A percentile compares a stretch with the other conserved stretches of the same genome.
phyloP scores from a whole-genome alignment of 2,329 filamentous ascomycete genomes.

The Thermochaetoides dissita region DNA sequence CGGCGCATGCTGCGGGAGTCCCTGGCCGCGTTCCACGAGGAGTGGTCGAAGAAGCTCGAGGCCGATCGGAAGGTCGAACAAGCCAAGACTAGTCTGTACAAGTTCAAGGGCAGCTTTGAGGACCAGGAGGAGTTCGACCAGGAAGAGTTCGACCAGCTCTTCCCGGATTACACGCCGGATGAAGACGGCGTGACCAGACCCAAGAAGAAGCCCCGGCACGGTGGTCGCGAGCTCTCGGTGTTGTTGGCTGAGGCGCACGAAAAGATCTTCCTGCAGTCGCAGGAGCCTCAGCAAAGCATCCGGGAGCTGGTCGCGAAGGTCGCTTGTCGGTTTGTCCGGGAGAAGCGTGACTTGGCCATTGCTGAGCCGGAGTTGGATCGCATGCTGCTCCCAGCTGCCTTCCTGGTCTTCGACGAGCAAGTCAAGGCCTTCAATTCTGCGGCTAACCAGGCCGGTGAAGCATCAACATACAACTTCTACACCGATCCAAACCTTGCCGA shows the following conservation, averaged over 20 bases:
- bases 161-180: conserved; percentile 59
- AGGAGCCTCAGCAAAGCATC: conserved; percentile 29
- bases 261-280: conserved; percentile 33
- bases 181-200: conserved; percentile 19
- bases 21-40: conserved; percentile 59
- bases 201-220: conserved; percentile 21
- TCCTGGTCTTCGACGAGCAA: conserved; percentile 51
- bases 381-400: conserved; percentile 49
- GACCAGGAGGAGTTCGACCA: conserved; percentile 62
- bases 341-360: conserved; percentile 12
- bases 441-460: neutral
- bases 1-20: conserved; percentile 47
- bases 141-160: conserved; percentile 64
- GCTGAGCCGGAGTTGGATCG: conserved; percentile 29
- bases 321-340: conserved; percentile 24
- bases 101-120: conserved; percentile 64
- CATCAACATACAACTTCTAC: conserved; percentile 69
- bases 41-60: conserved; percentile 68
- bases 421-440: conserved; percentile 27
- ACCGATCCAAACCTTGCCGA: conserved; percentile 64
- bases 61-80: conserved; percentile 64
- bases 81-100: conserved; percentile 63
- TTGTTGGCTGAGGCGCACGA: conserved; percentile 48
- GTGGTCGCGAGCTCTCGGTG: conserved; percentile 42
- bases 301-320: conserved; percentile 29